Evolutionary conservation across 2,329 filamentous ascomycete genomes (phyloP).

Genomic region (Microdochium paspali): DNA sequence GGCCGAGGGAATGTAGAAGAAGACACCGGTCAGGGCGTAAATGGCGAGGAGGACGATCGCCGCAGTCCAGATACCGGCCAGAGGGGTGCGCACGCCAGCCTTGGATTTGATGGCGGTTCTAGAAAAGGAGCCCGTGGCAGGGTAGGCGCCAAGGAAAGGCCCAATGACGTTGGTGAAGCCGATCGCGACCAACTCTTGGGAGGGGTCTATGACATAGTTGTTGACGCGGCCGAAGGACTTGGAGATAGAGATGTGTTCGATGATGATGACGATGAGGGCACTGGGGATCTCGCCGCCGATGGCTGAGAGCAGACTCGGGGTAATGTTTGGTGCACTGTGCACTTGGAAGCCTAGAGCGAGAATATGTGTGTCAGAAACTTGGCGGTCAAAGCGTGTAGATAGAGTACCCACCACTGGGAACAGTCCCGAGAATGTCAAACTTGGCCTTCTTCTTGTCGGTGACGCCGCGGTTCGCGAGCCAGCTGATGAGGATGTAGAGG

Average conservation of each 20-base stretch:
- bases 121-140: slow-evolving; percentile 83
- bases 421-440: slow-evolving; percentile 56
- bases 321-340: slow-evolving; percentile 56
- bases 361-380: neutral
- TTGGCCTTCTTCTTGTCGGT: slow-evolving; percentile 37
- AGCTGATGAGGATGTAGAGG: slow-evolving; percentile 86
- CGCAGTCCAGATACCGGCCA: slow-evolving; percentile 79
- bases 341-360: slow-evolving; percentile 53
- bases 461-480: slow-evolving; percentile 55
- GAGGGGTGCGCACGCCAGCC: slow-evolving; percentile 77
- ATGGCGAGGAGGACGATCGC: slow-evolving; percentile 74
- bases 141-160: slow-evolving; percentile 74
- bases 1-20: slow-evolving; percentile 79
- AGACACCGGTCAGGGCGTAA: slow-evolving; percentile 73
- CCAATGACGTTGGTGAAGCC: slow-evolving; percentile 84
- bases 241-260: slow-evolving; percentile 94
- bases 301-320: slow-evolving; percentile 47
- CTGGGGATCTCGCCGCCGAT: slow-evolving; percentile 66
- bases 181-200: slow-evolving; percentile 91
- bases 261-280: slow-evolving; percentile 85
- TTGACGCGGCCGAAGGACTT: slow-evolving; percentile 95
- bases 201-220: slow-evolving; percentile 92
- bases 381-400: neutral
- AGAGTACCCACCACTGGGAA: slow-evolving; percentile 53
- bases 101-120: slow-evolving; percentile 93